phyloP scores from a whole-genome alignment of 2,329 filamentous ascomycete species.

The Dactylellina parvicollis region DNA sequence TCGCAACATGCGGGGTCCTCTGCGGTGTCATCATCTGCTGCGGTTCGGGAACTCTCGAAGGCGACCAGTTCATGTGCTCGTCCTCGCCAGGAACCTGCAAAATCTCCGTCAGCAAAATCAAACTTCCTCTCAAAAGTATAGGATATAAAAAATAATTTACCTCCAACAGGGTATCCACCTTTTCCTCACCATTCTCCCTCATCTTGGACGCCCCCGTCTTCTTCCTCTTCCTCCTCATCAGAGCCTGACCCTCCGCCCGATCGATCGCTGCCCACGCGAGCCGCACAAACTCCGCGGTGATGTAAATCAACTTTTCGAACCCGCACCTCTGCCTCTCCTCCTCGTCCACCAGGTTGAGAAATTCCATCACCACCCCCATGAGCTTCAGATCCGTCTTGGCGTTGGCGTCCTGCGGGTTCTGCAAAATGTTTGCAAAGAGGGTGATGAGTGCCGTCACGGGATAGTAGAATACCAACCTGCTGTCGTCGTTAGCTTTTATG shows the following conservation, averaged over 20 bases:
- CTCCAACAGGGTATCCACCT: slow-evolving; percentile 20
- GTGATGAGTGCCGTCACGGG: slow-evolving; percentile 95
- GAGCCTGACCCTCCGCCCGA: slow-evolving; percentile 85
- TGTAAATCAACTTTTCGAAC: slow-evolving; percentile 85
- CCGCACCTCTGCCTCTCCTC: slow-evolving; percentile 72
- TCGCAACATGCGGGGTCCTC: background rate
- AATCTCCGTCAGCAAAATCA: background rate
- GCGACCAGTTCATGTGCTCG: slow-evolving; percentile 51
- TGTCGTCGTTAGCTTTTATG: slow-evolving; percentile 40
- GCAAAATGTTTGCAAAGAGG: slow-evolving; percentile 92
- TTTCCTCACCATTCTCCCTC: slow-evolving; percentile 30
- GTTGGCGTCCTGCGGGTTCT: slow-evolving; percentile 89
- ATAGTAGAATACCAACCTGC: slow-evolving; percentile 89
- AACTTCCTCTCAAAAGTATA: background rate
- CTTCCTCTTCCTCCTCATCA: slow-evolving; percentile 85
- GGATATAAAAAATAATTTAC: slow-evolving; percentile 1
- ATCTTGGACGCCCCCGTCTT: slow-evolving; percentile 58
- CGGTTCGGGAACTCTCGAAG: background rate
- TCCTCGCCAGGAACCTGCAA: slow-evolving; percentile 34
- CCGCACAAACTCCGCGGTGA: slow-evolving; percentile 92
- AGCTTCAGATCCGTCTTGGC: slow-evolving; percentile 88
- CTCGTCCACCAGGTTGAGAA: slow-evolving; percentile 85
- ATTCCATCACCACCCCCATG: slow-evolving; percentile 92
- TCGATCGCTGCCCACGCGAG: slow-evolving; percentile 92
- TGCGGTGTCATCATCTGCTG: background rate